Evolutionary conservation across 2,329 filamentous ascomycete species (phyloP), one percentile per base, ranked within the genome.

Genomic region (Periconia macrospinosa): DNA sequence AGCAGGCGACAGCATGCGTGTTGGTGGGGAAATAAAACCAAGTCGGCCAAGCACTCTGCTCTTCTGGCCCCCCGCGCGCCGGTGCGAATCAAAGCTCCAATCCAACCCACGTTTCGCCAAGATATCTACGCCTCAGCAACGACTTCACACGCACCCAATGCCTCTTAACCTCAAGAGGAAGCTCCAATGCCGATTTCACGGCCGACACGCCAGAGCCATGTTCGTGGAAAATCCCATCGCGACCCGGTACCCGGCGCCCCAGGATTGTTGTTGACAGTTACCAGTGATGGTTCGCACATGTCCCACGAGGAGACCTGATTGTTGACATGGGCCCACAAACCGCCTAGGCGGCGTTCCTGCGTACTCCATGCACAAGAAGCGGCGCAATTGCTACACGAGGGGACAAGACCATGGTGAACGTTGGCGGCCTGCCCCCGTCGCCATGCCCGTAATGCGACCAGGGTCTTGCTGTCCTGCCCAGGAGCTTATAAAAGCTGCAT

Each of bases 291-390:
- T 13, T 37, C 56, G 52, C 40, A 45, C 55, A 67, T 44, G 58
- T 67, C 48, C 62, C 68, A 72, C 68, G 67, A 54, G 66, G 62
- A 59, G 56, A 44, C 54, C 59, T 59, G 55, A 50, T 50, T 19
- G 45, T 49, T 42, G 19, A 52, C 50, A 52, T 47, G 50, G 53
- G 51, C 45, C 57, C 56, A 47, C 27, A 40, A 42, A 43, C 52
- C 53, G 58, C 49, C 55, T 58, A 45, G 45, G 59, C 55, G 51
- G 55, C 52, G 56, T 53, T 54, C 33, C 33, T 37, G 33, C 33
- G 15, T 13, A 13, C 15, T 37, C 33, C 6, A 13, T 37, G 33
- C 33, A 5, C 33, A 37, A 37, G 33, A 13, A n/a, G 33, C 33
- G 15, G 33, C 33, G 33, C 11, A 10, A 37, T 37, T 37, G 33